phyloP scores from a whole-genome alignment of 257 asterid genomes.

The Capsicum pubescens region DNA sequence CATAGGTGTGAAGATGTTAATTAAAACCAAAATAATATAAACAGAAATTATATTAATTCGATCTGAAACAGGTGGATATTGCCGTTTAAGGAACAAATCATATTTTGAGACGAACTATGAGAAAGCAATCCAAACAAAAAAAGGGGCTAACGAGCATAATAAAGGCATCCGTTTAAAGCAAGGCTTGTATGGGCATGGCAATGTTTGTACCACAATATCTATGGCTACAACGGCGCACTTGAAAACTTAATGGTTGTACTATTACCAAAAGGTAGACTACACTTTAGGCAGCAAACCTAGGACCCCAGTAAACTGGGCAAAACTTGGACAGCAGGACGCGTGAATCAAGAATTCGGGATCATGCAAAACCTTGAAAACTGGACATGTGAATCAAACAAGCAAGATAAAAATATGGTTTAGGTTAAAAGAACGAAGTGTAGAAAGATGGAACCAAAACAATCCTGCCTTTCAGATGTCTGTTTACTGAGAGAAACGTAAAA shows the following conservation, averaged over 20 bases:
- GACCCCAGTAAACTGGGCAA: neutral
- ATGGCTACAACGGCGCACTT: neutral
- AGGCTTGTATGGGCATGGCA: neutral
- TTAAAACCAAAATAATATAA: neutral
- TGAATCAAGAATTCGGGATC: constrained; percentile 1
- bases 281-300: neutral
- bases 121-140: neutral
- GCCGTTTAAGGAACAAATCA: neutral
- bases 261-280: neutral
- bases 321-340: neutral
- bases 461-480: neutral
- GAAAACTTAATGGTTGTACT: neutral
- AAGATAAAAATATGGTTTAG: neutral
- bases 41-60: neutral
- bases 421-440: neutral
- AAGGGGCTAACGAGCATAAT: neutral
- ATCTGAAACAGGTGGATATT: neutral
- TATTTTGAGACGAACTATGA: neutral
- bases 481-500: neutral
- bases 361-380: neutral
- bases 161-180: neutral
- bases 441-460: constrained; percentile 7
- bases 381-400: neutral
- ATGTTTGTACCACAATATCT: neutral
- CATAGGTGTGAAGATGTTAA: neutral